These are phyloP conservation scores for Citrus sp. DNA, from an alignment of 345 rosid genomes.

Conservation along the genomic window DNA sequence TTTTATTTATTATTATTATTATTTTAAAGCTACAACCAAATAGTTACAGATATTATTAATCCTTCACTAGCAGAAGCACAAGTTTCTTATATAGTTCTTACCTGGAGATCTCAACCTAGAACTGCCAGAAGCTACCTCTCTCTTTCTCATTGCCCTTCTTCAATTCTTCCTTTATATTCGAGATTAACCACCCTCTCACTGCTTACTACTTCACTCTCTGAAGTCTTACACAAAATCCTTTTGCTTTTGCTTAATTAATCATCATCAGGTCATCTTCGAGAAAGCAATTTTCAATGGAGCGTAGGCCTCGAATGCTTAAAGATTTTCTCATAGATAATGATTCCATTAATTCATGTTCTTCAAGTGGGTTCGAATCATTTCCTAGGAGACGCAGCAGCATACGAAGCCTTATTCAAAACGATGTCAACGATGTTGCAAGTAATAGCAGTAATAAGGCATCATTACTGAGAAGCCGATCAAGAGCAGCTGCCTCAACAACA, in stretches of 20 bases:
- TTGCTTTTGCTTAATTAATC: not conserved
- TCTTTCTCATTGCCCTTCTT: slow-evolving; percentile 29
- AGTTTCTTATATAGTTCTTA: slow-evolving; percentile 18
- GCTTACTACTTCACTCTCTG: slow-evolving; percentile 13
- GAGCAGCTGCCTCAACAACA: slow-evolving; percentile 29
- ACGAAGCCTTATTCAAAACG: slow-evolving; percentile 6
- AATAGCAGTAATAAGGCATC: not conserved
- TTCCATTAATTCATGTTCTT: slow-evolving; percentile 32
- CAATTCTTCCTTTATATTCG: slow-evolving; percentile 14
- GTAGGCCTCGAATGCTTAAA: slow-evolving; percentile 58
- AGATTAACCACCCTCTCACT: slow-evolving; percentile 8
- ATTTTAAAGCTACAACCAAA: not conserved
- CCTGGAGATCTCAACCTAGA: slow-evolving; percentile 53
- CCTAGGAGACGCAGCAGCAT: slow-evolving; percentile 20
- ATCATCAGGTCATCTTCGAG: slow-evolving; percentile 17
- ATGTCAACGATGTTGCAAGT: not conserved
- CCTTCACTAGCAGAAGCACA: slow-evolving; percentile 19
- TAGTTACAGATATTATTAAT: not conserved
- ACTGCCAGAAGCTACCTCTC: slow-evolving; percentile 48
- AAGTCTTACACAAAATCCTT: not conserved
- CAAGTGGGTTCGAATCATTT: slow-evolving; percentile 40
- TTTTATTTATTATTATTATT: not conserved
- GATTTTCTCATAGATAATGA: slow-evolving; percentile 70
- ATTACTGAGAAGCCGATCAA: slow-evolving; percentile 41
- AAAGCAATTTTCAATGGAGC: slow-evolving; percentile 22